Evolutionary conservation across 257 asterid species (phyloP).

Genomic region (Coffea canephora): DNA sequence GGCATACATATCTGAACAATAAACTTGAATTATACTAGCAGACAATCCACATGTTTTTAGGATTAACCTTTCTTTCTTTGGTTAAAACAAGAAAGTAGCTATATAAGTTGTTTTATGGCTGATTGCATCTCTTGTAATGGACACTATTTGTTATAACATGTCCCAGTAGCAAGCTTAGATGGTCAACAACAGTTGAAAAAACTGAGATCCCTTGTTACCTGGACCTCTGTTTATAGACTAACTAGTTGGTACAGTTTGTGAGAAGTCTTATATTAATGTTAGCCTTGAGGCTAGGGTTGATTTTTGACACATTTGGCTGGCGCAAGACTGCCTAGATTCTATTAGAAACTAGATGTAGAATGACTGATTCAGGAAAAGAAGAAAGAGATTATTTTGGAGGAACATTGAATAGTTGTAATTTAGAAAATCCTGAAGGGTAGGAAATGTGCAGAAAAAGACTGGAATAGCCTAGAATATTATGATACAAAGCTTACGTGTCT

Average conservation of each 20-base stretch:
- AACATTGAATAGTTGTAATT: neutral
- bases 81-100: neutral
- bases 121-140: neutral
- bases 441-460: neutral
- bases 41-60: neutral
- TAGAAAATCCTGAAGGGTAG: neutral
- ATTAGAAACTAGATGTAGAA: neutral
- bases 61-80: neutral
- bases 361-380: no score
- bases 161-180: neutral
- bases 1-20: no score
- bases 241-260: neutral
- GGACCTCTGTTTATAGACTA: neutral
- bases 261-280: no score
- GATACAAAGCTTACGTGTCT: neutral
- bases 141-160: no score
- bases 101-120: neutral
- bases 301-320: neutral
- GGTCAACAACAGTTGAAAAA: neutral
- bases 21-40: no score
- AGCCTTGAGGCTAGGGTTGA: neutral
- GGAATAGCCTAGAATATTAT: neutral
- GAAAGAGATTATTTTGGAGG: no score
- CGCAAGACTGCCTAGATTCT: neutral
- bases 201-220: neutral